These are phyloP conservation scores for Edaphochlamys debaryana DNA, from an alignment of 139 green algal species.

Conservation along the genomic window DNA sequence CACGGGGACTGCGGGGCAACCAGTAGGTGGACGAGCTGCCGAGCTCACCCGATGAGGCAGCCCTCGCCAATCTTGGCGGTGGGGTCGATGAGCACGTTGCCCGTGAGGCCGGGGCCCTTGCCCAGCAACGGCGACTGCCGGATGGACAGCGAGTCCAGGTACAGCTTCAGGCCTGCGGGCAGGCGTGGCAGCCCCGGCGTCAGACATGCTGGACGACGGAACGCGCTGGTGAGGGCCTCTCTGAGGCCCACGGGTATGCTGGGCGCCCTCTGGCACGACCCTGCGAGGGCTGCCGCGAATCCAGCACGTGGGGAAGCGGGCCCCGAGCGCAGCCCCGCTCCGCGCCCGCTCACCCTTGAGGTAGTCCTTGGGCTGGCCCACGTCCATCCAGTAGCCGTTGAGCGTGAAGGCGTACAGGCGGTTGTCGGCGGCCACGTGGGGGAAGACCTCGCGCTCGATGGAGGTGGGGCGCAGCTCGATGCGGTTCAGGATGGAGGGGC, in stretches of 20 bases:
- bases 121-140: conserved; percentile 65
- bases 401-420: conserved; percentile 91
- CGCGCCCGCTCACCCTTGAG: conserved; percentile 60
- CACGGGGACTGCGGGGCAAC: too few species aligned
- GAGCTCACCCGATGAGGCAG: conserved; percentile 81
- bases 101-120: conserved; percentile 59
- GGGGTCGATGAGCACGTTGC: conserved; percentile 85
- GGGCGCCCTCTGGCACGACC: too few species aligned
- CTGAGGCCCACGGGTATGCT: too few species aligned
- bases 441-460: conserved; percentile 98
- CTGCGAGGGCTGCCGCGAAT: too few species aligned
- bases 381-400: conserved; percentile 98
- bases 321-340: too few species aligned
- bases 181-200: neutral
- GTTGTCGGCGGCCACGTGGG: conserved; percentile 86
- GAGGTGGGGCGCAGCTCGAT: conserved; percentile 94
- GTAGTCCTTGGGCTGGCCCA: conserved; percentile 97
- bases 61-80: conserved; percentile 85
- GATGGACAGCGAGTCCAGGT: conserved; percentile 84
- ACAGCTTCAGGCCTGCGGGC: conserved; percentile 81
- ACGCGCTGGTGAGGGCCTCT: too few species aligned
- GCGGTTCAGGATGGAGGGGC: conserved; percentile 85
- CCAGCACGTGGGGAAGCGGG: too few species aligned
- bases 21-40: too few species aligned
- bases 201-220: too few species aligned